Conservation (phyloP, 495 filamentous ascomycete species). For the Cairneyella variabilis region DNA sequence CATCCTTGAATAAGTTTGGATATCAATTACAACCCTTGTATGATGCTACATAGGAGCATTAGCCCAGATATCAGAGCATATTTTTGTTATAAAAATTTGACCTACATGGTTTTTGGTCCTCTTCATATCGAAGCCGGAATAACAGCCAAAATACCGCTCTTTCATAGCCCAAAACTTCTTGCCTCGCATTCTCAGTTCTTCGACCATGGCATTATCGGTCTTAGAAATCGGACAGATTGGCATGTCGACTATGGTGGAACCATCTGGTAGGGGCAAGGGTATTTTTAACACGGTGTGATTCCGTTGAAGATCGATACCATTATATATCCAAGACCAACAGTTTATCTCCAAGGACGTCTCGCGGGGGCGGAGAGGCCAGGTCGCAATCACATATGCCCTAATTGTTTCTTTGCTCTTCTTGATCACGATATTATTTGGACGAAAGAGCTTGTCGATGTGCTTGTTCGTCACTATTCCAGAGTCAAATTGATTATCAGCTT, state of each 20-base stretch:
- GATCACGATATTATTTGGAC: slow-evolving; percentile 4
- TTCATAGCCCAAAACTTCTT: slow-evolving; percentile 2
- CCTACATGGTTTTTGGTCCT: slow-evolving; percentile 1
- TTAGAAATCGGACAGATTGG: neutral
- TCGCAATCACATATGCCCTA: slow-evolving; percentile 3
- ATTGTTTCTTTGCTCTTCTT: neutral
- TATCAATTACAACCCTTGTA: slow-evolving; percentile 3
- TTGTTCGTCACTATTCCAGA: slow-evolving; percentile 2
- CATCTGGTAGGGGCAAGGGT: slow-evolving; percentile 1
- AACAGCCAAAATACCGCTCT: slow-evolving; percentile 3
- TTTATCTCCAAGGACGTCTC: neutral
- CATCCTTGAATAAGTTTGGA: neutral
- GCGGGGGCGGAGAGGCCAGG: neutral
- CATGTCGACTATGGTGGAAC: slow-evolving; percentile 1
- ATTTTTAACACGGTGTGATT: neutral
- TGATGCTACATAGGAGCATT: neutral
- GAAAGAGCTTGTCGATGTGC: slow-evolving; percentile 2
- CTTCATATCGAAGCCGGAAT: neutral
- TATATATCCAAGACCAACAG: neutral
- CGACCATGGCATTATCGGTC: neutral
- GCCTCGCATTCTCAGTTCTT: slow-evolving; percentile 5
- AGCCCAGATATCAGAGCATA: neutral
- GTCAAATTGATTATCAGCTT: neutral
- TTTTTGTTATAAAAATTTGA: neutral
- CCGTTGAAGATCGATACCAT: neutral